Evolutionary conservation across 129 eudicot genomes (phyloP), one percentile per base, ranked within the genome.

Genomic region (Gnaphalium uliginosum): DNA sequence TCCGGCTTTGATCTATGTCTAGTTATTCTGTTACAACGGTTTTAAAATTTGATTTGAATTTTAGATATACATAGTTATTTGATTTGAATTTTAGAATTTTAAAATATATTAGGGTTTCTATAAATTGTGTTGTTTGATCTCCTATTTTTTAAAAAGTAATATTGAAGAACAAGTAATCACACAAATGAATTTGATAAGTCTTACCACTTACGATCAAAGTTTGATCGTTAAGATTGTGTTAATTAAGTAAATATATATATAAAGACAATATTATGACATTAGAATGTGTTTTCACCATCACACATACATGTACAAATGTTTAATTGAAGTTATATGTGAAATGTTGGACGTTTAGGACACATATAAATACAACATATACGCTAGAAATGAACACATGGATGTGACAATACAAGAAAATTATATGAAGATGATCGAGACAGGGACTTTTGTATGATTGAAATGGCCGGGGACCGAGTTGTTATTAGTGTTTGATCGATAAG

Each of bases 321-420:
- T 21, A 21, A 57, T 57, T 57, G 23, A 46, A n/a, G 23, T 19
- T 26, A 24, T 32, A 50, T 51, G 24, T 71, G 64, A 18, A 22
- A 46, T 46, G n/a, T 4, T 13, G 53, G 48, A 69, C 22, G 27
- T 7, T 17, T 69, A n/a, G 32, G 15, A 15, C 53, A 54, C 18
- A 32, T 10, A 30, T 30, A 37, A 14, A 51, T 10, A 43, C 37
- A 46, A 59, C 35, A 63, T 41, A 59, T 8, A 66, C 11, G 56
- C 30, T 27, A 57, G 68, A 77, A 68, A 77, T 65, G 35, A 59
- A 46, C 69, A 43, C 24, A 78, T 78, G 24, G 81, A 78, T 78
- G 76, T 78, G 81, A 78, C 76, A 69, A 69, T 70, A 78, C 81
- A 78, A 39, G 51, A 69, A 59, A 21, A 6, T 41, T 5, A 14